These are phyloP conservation scores for Trichoderma gracile DNA, from an alignment of 2,329 filamentous ascomycete species.

Conservation along the genomic window DNA sequence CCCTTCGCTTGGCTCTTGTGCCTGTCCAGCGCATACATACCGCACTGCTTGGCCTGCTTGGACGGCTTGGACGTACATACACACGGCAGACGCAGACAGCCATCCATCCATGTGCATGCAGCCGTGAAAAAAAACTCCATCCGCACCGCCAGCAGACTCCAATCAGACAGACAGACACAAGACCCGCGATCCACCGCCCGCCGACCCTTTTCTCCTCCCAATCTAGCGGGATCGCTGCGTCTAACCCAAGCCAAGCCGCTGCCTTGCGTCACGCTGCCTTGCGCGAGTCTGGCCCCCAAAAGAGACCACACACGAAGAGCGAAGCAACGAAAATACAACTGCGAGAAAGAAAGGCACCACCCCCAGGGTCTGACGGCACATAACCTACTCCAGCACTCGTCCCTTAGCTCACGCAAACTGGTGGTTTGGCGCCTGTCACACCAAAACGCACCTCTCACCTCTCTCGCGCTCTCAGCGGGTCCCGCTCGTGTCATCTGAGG, in stretches of 20 bases:
- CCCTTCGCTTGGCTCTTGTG: not conserved
- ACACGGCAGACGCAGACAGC: too few relatives aligned
- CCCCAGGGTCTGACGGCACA: not conserved
- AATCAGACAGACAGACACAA: too few relatives aligned
- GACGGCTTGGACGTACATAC: too few relatives aligned
- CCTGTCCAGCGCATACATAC: not conserved
- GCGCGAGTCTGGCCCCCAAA: not conserved
- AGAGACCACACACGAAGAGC: not conserved
- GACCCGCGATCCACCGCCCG: not conserved
- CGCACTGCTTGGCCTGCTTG: too few relatives aligned
- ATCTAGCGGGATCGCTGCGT: slow-evolving; percentile 6
- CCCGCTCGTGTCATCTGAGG: slow-evolving; percentile 26
- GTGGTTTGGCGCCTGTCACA: slow-evolving; percentile 24
- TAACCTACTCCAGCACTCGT: too few relatives aligned
- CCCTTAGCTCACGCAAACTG: not conserved
- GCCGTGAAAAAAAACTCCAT: too few relatives aligned
- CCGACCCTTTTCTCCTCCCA: not conserved
- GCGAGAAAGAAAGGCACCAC: too few relatives aligned
- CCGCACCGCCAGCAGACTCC: too few relatives aligned
- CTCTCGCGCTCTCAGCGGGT: slow-evolving; percentile 22
- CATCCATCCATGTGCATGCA: not conserved
- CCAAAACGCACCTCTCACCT: slow-evolving; percentile 6
- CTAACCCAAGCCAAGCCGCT: slow-evolving; percentile 5
- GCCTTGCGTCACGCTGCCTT: slow-evolving; percentile 7
- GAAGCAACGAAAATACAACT: not conserved